Evolutionary conservation across 495 filamentous ascomycete species (phyloP).

Genomic region (Trichocladium uniseriatum): DNA sequence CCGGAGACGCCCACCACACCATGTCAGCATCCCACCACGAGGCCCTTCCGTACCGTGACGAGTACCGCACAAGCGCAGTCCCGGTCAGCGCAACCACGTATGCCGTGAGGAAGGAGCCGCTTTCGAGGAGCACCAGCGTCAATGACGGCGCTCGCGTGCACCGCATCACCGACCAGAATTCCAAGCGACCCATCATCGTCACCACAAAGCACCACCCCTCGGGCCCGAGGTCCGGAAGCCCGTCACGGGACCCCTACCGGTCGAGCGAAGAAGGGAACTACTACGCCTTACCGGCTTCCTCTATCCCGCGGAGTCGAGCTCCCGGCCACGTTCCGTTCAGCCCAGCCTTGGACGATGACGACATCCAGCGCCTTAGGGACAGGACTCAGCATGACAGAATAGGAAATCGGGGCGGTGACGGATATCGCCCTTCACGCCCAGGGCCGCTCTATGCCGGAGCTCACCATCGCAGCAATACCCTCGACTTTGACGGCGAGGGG

Average conservation of each 20-base stretch:
- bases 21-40: slow-evolving; percentile 33
- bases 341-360: slow-evolving; percentile 34
- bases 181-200: slow-evolving; percentile 39
- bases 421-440: slow-evolving; percentile 31
- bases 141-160: slow-evolving; percentile 29
- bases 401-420: slow-evolving; percentile 21
- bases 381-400: slow-evolving; percentile 36
- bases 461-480: slow-evolving; percentile 28
- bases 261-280: slow-evolving; percentile 41
- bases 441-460: slow-evolving; percentile 25
- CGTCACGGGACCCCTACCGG: slow-evolving; percentile 40
- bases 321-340: slow-evolving; percentile 21
- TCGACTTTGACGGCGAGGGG: slow-evolving; percentile 55
- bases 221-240: slow-evolving; percentile 31
- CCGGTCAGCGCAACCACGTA: slow-evolving; percentile 38
- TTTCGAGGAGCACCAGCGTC: slow-evolving; percentile 32
- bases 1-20: slow-evolving; percentile 33
- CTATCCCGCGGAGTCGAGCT: slow-evolving; percentile 31
- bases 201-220: slow-evolving; percentile 31
- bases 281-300: slow-evolving; percentile 43
- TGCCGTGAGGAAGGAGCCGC: slow-evolving; percentile 38
- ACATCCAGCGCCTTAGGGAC: slow-evolving; percentile 36
- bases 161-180: slow-evolving; percentile 29
- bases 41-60: slow-evolving; percentile 21
- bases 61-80: slow-evolving; percentile 23